Evolutionary conservation across 2,329 filamentous ascomycete genomes (phyloP).

Genomic region (Raffaelea albimanens): DNA sequence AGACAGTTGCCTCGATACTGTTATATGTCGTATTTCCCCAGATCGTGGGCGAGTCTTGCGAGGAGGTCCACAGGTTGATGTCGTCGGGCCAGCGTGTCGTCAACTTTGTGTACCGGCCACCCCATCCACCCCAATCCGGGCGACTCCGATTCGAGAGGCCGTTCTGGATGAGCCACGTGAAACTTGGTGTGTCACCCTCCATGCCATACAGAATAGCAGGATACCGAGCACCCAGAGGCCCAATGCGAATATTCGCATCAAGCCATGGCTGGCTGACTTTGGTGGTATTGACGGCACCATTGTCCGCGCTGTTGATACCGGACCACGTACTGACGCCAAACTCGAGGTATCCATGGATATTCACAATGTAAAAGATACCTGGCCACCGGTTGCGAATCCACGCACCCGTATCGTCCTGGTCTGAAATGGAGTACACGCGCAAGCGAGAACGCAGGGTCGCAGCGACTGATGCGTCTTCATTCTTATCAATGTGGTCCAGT

Average conservation of each 20-base stretch:
- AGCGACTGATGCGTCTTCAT: slow-evolving; percentile 20
- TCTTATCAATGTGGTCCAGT: slow-evolving; percentile 27
- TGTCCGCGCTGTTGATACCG: slow-evolving; percentile 31
- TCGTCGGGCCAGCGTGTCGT: slow-evolving; percentile 20
- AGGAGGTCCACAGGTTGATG: slow-evolving; percentile 13
- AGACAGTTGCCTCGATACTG: slow-evolving; percentile 26
- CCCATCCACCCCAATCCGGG: slow-evolving; percentile 38
- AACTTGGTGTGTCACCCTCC: slow-evolving; percentile 41
- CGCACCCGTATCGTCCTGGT: slow-evolving; percentile 47
- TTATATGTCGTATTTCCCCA: slow-evolving; percentile 17
- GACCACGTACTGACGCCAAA: slow-evolving; percentile 46
- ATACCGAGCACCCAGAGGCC: slow-evolving; percentile 31
- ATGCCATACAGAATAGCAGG: slow-evolving; percentile 38
- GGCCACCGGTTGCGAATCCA: slow-evolving; percentile 47
- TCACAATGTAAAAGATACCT: slow-evolving; percentile 44
- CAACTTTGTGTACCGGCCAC: slow-evolving; percentile 27
- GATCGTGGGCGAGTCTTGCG: neutral
- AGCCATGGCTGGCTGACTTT: slow-evolving; percentile 42
- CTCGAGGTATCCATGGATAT: slow-evolving; percentile 44
- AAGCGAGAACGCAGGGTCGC: slow-evolving; percentile 29
- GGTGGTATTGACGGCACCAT: slow-evolving; percentile 29
- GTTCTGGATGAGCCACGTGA: slow-evolving; percentile 39
- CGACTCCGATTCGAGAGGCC: slow-evolving; percentile 34
- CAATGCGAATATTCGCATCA: slow-evolving; percentile 37
- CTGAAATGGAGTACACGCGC: slow-evolving; percentile 45